Evolutionary conservation across 805 yeast genomes (phyloP), one percentile per base, ranked within the genome.

Genomic region (Metschnikowia vanudenii): DNA sequence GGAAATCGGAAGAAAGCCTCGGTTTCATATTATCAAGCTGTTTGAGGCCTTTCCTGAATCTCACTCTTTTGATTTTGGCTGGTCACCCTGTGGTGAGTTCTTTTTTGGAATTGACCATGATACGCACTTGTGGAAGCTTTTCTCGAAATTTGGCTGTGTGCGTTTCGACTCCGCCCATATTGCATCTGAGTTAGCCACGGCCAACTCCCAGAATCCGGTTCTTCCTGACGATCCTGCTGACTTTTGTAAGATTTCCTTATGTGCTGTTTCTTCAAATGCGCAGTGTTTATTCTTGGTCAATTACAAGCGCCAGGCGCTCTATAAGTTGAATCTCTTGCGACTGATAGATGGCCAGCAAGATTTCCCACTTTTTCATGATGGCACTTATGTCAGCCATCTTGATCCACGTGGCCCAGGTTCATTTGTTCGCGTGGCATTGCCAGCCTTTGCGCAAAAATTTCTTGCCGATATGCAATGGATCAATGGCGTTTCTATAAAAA

Each of bases 11-110:
- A 32, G 36, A 12, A n/a, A 40, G 10, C 37, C 35, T 3, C 45
- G 34, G 33, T 39, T 45, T 24, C 39, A 31, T 8, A 37, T 24
- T 2, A 33, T 40, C 4, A 35, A 13, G 2, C 36, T 43, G 16
- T 17, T 49, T 29, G 18, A 2, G 4, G 16, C 37, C 4, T 34
- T 29, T 18, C 9, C 43, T 5, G 36, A 28, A 11, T 17, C 16
- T 30, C 29, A n/a, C 20, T 4, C 22, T 4, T 3, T 44, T 10
- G 31, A 17, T 16, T 45, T 46, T 8, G 29, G 11, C 8, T 72
- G 76, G 76, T 60, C 75, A 1, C 61, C 69, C 1, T 59, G 67
- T 48, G 77, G 76, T 3, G 55, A 54, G 17, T 70, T 63, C 45
- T 67, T 69, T 37, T 45, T 55, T 11, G 24, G 59, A 5, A 47